These are phyloP conservation scores for Mycena venus DNA, from an alignment of 768 basidiomycete genomes.

Conservation along the genomic window DNA sequence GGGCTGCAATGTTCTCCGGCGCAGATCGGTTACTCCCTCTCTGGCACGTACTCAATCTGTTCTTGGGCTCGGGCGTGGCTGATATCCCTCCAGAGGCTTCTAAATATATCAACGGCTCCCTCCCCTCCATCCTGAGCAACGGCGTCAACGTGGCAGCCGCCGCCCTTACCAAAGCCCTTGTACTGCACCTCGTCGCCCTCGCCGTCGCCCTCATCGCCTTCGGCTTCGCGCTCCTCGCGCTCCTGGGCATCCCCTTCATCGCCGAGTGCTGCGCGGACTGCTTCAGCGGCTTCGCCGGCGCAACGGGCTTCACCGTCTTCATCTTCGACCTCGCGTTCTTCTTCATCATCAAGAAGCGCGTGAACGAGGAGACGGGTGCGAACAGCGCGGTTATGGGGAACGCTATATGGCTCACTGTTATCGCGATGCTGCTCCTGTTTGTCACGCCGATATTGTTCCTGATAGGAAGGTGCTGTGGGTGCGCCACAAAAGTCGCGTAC, in stretches of 20 bases:
- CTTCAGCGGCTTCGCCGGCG: constrained; percentile 72
- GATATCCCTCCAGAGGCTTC: constrained; percentile 11
- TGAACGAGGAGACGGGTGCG: constrained; percentile 63
- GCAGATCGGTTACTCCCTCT: constrained; percentile 73
- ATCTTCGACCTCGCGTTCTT: constrained; percentile 82
- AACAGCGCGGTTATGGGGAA: constrained; percentile 69
- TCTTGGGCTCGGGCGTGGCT: background rate
- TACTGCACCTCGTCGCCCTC: constrained; percentile 80
- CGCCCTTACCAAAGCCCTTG: constrained; percentile 82
- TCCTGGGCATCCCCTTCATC: constrained; percentile 58
- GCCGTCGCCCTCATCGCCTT: constrained; percentile 52
- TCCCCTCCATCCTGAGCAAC: constrained; percentile 25
- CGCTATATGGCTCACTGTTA: constrained; percentile 79
- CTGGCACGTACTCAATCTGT: constrained; percentile 53
- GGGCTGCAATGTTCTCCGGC: constrained; percentile 69
- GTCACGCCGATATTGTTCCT: constrained; percentile 51
- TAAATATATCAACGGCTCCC: constrained; percentile 64
- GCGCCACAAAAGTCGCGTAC: constrained; percentile 19
- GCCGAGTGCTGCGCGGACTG: constrained; percentile 75
- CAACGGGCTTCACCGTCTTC: constrained; percentile 73
- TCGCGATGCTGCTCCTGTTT: constrained; percentile 73
- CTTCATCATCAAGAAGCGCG: constrained; percentile 74
- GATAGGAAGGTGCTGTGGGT: constrained; percentile 29
- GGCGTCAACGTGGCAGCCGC: constrained; percentile 60
- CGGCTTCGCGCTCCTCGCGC: constrained; percentile 27